These are phyloP conservation scores for Penicillium robsamsonii DNA, from an alignment of 495 filamentous ascomycete genomes.

Conservation along the genomic window DNA sequence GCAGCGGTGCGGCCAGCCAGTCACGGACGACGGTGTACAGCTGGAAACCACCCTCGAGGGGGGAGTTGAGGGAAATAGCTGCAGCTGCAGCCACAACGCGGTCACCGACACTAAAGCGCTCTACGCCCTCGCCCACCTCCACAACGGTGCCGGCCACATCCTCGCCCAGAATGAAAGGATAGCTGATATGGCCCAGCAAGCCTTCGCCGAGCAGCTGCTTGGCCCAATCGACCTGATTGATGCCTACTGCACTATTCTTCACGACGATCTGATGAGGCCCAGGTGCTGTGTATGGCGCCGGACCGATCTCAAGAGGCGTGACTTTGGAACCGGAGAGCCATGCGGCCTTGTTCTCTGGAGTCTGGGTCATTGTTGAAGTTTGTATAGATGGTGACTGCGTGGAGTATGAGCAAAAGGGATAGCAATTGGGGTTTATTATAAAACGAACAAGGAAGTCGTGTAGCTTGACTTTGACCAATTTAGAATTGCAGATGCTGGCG, in stretches of 20 bases:
- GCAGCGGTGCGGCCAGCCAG: constrained; percentile 19
- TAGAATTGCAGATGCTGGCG: neutral
- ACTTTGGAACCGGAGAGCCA: neutral
- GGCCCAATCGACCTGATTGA: constrained; percentile 49
- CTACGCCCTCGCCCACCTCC: constrained; percentile 34
- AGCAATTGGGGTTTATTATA: neutral
- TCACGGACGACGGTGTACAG: constrained; percentile 34
- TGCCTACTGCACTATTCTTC: constrained; percentile 38
- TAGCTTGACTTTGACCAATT: neutral
- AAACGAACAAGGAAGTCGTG: neutral
- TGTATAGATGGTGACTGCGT: neutral
- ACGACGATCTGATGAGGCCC: constrained; percentile 18
- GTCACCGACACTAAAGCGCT: constrained; percentile 40
- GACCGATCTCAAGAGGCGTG: neutral
- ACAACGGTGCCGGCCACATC: constrained; percentile 45
- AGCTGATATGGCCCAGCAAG: constrained; percentile 21
- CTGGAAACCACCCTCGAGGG: constrained; percentile 29
- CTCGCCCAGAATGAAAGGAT: constrained; percentile 37
- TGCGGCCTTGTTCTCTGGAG: neutral
- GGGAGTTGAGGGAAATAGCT: neutral
- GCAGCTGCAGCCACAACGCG: constrained; percentile 32
- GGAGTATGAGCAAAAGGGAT: neutral
- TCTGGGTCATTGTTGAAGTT: neutral
- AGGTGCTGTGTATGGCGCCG: neutral
- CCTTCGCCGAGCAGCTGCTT: constrained; percentile 28